Conservation (phyloP, 2,329 filamentous ascomycete genomes). For the Epichloe elymi region DNA sequence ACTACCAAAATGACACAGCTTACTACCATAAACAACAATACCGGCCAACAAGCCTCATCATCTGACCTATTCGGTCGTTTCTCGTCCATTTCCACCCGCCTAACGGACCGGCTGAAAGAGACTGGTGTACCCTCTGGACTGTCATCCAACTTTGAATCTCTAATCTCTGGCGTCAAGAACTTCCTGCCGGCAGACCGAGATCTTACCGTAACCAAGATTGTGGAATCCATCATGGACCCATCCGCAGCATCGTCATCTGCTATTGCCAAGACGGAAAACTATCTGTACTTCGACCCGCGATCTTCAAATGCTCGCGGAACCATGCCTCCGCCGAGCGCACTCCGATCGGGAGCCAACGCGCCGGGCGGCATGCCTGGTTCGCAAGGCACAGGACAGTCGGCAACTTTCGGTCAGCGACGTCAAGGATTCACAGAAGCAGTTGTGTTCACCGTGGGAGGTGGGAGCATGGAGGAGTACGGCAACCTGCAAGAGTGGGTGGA, state of each 20-base stretch:
- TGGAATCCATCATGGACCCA: constrained; percentile 96
- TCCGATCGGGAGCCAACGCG: constrained; percentile 30
- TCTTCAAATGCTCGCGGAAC: constrained; percentile 87
- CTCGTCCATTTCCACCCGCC: constrained; percentile 76
- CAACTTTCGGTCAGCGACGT: constrained; percentile 79
- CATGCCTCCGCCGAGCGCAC: constrained; percentile 65
- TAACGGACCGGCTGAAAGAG: constrained; percentile 90
- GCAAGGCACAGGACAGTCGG: constrained; percentile 49
- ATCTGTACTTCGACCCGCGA: constrained; percentile 92
- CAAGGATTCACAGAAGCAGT: constrained; percentile 85
- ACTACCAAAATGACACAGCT: constrained; percentile 98
- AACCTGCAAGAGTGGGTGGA: constrained; percentile 94
- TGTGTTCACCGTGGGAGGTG: constrained; percentile 90
- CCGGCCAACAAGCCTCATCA: constrained; percentile 46
- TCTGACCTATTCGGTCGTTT: constrained; percentile 87
- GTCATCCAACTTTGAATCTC: constrained; percentile 75
- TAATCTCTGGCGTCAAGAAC: constrained; percentile 94
- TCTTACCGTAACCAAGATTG: constrained; percentile 92
- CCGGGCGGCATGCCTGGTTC: constrained; percentile 38
- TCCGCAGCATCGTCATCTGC: constrained; percentile 78
- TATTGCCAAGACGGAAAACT: constrained; percentile 91
- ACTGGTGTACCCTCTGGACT: constrained; percentile 59
- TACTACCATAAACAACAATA: constrained; percentile 64
- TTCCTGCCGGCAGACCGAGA: constrained; percentile 95
- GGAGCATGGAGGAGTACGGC: constrained; percentile 97